Base-by-base conservation (phyloP, 169 alveolate genomes). In the Toxoplasma gondii region DNA sequence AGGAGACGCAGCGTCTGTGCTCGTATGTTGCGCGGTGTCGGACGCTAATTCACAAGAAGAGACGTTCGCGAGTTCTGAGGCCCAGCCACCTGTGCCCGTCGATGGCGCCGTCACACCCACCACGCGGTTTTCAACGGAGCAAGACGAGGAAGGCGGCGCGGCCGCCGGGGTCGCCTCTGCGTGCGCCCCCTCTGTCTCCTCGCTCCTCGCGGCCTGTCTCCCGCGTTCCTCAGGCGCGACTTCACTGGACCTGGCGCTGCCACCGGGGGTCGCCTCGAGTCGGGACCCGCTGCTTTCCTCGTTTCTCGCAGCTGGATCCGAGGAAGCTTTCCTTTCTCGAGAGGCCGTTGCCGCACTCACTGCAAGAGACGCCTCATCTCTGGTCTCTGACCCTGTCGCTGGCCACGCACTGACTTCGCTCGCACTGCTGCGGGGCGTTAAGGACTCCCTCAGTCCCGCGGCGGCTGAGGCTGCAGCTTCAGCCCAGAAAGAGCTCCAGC, bases 51-150 rank as follows among this genome's bases (percentile, higher is more conserved):
- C 74, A 64, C 74, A 31, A 16, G 74, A 64, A 4, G 74, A 12
- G 1, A n/a, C 45, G 12, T 1, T 17, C 44, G 1, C 39, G 43
- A n/a, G 24, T 16, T 2, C 24, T 34, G 84, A 44, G n/a, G 44
- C 49, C 2, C 44, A 31, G 45, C 2, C 84, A 24, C 38, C 7
- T 69, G 43, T 19, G 27, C 39, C 4, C 22, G 43, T 74, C 45
- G 39, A 36, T 19, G 84, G 84, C 5, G n/a, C 84, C 27, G 84
- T 31, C 84, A 74, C 84, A 16, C 84, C 84, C 10, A 74, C 84
- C 4, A 74, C 84, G 19, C 84, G 84, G 45, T 74, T 74, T 36
- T 74, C 84, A 9, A 74, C 84, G n/a, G 84, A 74, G 84, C 84
- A 74, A 74, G 84, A n/a, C 39, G 84, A 74, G n/a, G 84, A 74